Base-by-base conservation (phyloP, 306 rosid genomes). In the Vachellia pachyceras region DNA sequence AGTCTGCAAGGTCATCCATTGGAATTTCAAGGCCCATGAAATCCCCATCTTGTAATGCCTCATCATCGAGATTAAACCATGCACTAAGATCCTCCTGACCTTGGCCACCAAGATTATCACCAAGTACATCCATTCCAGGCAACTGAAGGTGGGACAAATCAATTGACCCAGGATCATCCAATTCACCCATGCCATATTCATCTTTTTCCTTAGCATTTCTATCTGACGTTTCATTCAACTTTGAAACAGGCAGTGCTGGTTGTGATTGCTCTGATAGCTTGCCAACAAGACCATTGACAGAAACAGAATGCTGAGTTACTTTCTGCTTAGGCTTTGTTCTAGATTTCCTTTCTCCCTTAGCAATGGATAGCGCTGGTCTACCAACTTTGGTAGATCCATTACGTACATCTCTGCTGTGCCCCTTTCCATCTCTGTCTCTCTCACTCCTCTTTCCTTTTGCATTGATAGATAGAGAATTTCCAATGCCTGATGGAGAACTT, bases 11-110 rank as follows among this genome's bases (percentile, higher is more conserved):
- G 89, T 96, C 99, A 80, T 96, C 99, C 99, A 96, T 96, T 44
- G 99, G 99, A 86, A 96, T 96, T 87, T 94, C 98, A 86, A 96
- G 99, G 83, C 99, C 99, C 97, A 96, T 86, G 83, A 91, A 96
- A 85, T 96, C 99, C 20, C 92, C 84, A 90, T 93, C 99, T 87
- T 93, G 97, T 72, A 90, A 89, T 76, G 78, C 90, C 68, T 96
- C 99, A 5, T 94, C 99, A 54, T 96, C 99, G 75, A 96, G 89
- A 87, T 92, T 94, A 90, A 96, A 87, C 98, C 98, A 96, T 18
- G 99, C 90, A 87, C 95, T 97, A 77, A 96, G 79, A 93, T 96
- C 99, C 86, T 96, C 99, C 87, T 92, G 94, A 46, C 92, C 93
- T 77, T 93, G 97, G 77, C 67, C 98, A 82, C 79, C 90, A 73